Evolutionary conservation across 2,329 filamentous ascomycete genomes (phyloP).

Genomic region (Aspergillus sclerotialis): DNA sequence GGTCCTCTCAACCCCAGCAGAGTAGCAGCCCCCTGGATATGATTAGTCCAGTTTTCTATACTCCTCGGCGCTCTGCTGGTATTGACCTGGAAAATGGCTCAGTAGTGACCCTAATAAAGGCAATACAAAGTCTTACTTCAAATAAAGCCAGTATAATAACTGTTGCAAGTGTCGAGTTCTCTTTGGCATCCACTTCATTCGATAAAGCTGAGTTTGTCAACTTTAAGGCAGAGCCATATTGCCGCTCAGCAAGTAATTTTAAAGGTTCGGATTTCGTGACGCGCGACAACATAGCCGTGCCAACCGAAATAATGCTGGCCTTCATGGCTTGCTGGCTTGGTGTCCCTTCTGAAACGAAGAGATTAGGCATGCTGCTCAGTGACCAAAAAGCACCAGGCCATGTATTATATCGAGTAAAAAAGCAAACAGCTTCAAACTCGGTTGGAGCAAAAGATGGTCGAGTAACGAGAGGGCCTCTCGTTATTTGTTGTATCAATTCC

Average conservation of each 20-base stretch:
- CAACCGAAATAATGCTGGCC: constrained; percentile 51
- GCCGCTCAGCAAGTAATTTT: constrained; percentile 42
- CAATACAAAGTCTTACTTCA: constrained; percentile 41
- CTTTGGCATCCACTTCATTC: constrained; percentile 26
- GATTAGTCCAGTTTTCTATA: constrained; percentile 48
- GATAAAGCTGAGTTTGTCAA: constrained; percentile 29
- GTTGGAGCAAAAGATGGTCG: constrained; percentile 20
- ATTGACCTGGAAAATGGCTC: constrained; percentile 22
- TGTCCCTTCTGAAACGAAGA: constrained; percentile 12
- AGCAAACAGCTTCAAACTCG: constrained; percentile 28
- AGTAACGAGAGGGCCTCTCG: constrained; percentile 10
- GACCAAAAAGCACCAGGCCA: constrained; percentile 22
- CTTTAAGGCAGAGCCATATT: constrained; percentile 50
- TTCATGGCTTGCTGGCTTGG: constrained; percentile 26
- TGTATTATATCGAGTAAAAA: constrained; percentile 29
- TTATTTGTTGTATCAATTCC: constrained; percentile 9
- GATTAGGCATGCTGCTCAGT: constrained; percentile 15
- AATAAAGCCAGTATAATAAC: constrained; percentile 56
- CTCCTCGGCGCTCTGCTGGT: constrained; percentile 38
- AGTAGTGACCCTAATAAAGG: neutral
- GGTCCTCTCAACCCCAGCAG: constrained; percentile 43
- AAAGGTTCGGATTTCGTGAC: constrained; percentile 42
- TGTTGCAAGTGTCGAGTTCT: constrained; percentile 43
- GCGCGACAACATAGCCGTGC: constrained; percentile 53
- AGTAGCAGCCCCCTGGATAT: constrained; percentile 54